Percentiles rank a stretch among this genome's conserved stretches.
Evolutionary conservation across 2,329 filamentous ascomycete genomes (phyloP).

Genomic region (Arthroderma sp.): DNA sequence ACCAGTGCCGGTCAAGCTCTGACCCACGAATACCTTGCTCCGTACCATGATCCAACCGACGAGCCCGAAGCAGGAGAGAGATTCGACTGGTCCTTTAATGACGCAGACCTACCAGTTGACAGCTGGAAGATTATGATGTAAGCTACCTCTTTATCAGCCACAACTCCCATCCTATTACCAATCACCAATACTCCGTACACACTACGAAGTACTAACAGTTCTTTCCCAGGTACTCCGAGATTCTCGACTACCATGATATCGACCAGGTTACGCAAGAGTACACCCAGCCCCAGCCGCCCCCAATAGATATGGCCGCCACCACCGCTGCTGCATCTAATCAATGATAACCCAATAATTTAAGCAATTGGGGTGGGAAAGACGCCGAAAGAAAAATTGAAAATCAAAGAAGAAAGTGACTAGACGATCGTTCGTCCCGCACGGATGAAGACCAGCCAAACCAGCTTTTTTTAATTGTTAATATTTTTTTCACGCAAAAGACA

Average conservation of each 20-base stretch:
- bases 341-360: background rate
- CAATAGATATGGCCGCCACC: background rate
- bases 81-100: conserved; percentile 99
- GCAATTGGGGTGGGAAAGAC: background rate
- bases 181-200: conserved; percentile 10
- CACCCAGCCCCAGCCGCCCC: background rate
- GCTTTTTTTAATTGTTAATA: background rate
- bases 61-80: conserved; percentile 93
- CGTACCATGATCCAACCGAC: conserved; percentile 94
- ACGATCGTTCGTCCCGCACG: background rate
- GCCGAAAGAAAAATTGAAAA: background rate
- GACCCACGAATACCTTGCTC: conserved; percentile 82
- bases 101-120: conserved; percentile 90
- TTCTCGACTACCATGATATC: conserved; percentile 95
- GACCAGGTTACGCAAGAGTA: conserved; percentile 39
- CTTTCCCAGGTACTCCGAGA: conserved; percentile 81
- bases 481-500: background rate
- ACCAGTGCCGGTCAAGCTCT: conserved; percentile 78
- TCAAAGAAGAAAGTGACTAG: background rate
- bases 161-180: background rate
- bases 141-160: conserved; percentile 26
- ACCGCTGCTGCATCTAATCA: background rate
- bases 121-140: conserved; percentile 99
- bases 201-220: too few relatives aligned
- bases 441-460: background rate